Evolutionary conservation across 768 basidiomycete genomes (phyloP), one percentile per base, ranked within the genome.

Genomic region (Xerocomellus dryophilus): DNA sequence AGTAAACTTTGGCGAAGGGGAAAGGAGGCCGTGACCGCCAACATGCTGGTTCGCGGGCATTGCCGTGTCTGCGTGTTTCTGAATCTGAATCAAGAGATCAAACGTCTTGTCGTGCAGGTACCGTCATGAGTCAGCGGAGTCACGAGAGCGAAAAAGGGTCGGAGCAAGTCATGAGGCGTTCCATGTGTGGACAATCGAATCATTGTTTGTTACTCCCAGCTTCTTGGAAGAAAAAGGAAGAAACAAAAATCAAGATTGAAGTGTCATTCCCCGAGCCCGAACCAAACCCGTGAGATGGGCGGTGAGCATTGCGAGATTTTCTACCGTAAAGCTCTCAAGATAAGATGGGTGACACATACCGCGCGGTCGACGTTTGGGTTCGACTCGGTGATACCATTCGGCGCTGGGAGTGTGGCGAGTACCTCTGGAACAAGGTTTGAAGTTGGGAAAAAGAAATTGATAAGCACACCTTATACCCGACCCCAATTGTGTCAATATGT

Each of bases 391-490:
- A 18, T 18, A 10, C 17, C 41, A 47, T 54, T 53, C 43, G 12
- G 50, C 36, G 49, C 43, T 32, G 36, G 7, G 43, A 36, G 23
- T n/a, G 38, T 49, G 57, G 39, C 50, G 43, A 12, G 34, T 14
- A 34, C 8, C 45, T 35, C 43, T 58, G 31, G 51, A 50, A 61
- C 64, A 68, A 61, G 64, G 66, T 68, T 58, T 47, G 47, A 32
- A 39, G 36, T 39, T 38, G 48, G 38, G 50, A 47, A 35, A 40
- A 58, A 57, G 41, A 48, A 46, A 43, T 20, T 46, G 34, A 47
- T 36, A 31, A 47, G 58, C 61, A 57, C 59, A 68, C 66, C 61
- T 63, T 61, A 66, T 51, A 54, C 32, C 67, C 64, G 66, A 66
- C 56, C 25, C 42, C 31, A 27, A 31, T 47, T 36, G 51, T 53